phyloP scores from a whole-genome alignment of 2,329 filamentous ascomycete species.

The Nemania sp. region DNA sequence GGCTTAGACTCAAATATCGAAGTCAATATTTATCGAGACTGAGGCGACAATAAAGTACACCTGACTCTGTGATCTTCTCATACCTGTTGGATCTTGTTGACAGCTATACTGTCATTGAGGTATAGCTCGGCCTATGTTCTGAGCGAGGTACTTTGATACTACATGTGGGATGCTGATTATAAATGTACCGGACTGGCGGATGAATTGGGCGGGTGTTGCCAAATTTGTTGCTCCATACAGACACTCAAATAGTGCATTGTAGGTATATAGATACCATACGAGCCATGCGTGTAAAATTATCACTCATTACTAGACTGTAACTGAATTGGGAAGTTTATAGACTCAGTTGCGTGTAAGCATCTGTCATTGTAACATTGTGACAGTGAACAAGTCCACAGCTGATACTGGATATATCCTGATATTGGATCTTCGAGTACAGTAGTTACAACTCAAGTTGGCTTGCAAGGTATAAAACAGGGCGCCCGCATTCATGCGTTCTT shows the following conservation, averaged over 20 bases:
- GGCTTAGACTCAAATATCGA: neutral
- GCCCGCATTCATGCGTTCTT: no score
- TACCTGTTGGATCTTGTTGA: constrained; percentile 6
- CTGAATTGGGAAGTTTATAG: constrained; percentile 16
- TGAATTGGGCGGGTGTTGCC: constrained; percentile 3
- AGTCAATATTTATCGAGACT: neutral
- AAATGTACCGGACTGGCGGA: constrained; percentile 14
- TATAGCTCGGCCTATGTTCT: no score
- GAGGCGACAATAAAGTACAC: neutral
- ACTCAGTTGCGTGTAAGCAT: constrained; percentile 15
- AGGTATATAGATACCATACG: constrained; percentile 15
- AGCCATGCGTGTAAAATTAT: constrained; percentile 20
- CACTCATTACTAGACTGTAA: constrained; percentile 7
- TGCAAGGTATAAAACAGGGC: no score
- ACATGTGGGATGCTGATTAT: constrained; percentile 3
- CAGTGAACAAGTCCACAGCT: neutral
- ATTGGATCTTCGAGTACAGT: no score
- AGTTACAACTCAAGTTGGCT: no score
- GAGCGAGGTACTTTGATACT: constrained; percentile 19
- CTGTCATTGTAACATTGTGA: constrained; percentile 14
- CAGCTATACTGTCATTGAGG: no score
- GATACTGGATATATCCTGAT: constrained; percentile 4
- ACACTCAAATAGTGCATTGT: constrained; percentile 11
- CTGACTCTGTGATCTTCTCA: neutral
- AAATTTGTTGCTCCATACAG: constrained; percentile 12